Base-by-base conservation (phyloP, 495 filamentous ascomycete genomes). In the Penicillium chermesinum region DNA sequence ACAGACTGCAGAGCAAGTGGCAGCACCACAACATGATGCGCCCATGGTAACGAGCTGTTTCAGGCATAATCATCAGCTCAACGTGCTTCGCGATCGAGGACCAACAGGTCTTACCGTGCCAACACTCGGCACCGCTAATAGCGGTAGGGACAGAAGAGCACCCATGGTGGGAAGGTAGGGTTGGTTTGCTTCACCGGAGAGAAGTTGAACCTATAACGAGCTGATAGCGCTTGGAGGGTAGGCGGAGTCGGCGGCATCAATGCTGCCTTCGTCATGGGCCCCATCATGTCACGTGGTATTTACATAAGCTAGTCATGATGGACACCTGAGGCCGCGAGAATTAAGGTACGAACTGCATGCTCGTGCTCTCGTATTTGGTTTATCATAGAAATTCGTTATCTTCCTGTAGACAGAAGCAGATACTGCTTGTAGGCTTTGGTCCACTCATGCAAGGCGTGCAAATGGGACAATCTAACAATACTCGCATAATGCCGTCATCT, bases 1-100 rank as follows among this genome's bases (percentile, higher is more conserved):
- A 67, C 88, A 97, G 18, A 96, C 86, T 46, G 89, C 89, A 52
- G 87, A 93, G 68, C 91, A 96, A 38, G 93, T 95, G 34, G 91
- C 90, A 16, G 91, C 91, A 57, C 91, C 91, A 62, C 91, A 98
- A 66, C 91, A 96, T 54, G 89, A 95, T 37, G 82, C 85, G 40
- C 70, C 84, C 54, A 88, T 82, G 12, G 85, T 85, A 40, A 87
- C 64, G 46, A 95, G 51, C 91, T 96, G 57, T 45, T 37, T 12
- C 20, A 42, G 6, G 16, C 48, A 48, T 21, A 38, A 40, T 19
- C 21, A 44, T 58, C 33, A 58, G 51, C 48, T 19, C 45, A 37
- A 13, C 17, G 50, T 88, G 38, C 15, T n/a, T n/a, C 13, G 21
- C 37, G 45, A 19, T 27, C 36, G 50, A 15, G 18, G 22, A 38